Evolutionary conservation across 176 grass and related monocot genomes (phyloP), one percentile per base, ranked within the genome.

Genomic region (Oropetium thomaeum): DNA sequence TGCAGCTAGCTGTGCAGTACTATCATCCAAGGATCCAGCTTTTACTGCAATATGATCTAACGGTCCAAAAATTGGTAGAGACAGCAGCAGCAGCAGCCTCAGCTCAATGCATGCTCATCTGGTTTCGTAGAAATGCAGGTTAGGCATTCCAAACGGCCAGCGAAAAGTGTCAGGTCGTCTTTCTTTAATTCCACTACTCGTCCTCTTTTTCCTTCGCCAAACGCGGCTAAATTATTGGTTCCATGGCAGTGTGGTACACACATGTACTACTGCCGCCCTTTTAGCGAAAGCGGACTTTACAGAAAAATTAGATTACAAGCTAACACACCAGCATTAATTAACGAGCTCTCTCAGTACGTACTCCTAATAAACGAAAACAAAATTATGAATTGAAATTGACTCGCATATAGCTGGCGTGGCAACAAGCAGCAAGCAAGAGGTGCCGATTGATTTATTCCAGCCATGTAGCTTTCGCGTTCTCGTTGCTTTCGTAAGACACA

Each of bases 401-500:
- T n/a, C n/a, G n/a, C n/a, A n/a, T n/a, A n/a, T 51, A 26, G 69
- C 74, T 42, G 20, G 69, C 52, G 25, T 68, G 61, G 43, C 61
- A 42, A 22, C 42, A 16, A 7, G 40, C 8, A 11, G n/a, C n/a
- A n/a, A n/a, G n/a, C n/a, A n/a, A n/a, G n/a, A 4, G 53, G 55
- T 69, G 41, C 32, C 30, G 17, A 53, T 29, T 42, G 8, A 53
- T 22, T 3, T 38, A 62, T 78, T 72, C 58, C 44, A 65, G 79
- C 69, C 25, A 5, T 20, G 67, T 39, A 57, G 44, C 65, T 65
- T 62, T 87, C 25, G 9, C n/a, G 26, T 42, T 20, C 26, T 58
- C 44, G 19, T 45, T 61, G 78, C 78, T 89, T 82, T 82, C 42
- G 73, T 77, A 27, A 30, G 87, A 76, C 57, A 80, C 81, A 75